Evolutionary conservation across 306 rosid species (phyloP).

Genomic region (Cicer arietinum): DNA sequence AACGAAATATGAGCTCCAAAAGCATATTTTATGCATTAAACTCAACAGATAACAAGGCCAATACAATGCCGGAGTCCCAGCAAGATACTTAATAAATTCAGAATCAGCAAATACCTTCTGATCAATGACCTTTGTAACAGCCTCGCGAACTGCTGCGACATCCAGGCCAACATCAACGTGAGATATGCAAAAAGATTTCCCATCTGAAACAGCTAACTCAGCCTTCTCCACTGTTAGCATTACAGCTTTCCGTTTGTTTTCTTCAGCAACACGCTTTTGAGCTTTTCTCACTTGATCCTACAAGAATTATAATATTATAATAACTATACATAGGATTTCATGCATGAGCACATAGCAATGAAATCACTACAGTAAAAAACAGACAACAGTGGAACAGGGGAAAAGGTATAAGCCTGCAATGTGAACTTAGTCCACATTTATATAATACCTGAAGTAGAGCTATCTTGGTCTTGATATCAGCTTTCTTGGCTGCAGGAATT

Average conservation of each 20-base stretch:
- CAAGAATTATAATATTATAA: constrained; percentile 25
- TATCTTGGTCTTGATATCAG: constrained; percentile 79
- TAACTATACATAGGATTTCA: constrained; percentile 6
- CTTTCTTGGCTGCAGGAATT: constrained; percentile 88
- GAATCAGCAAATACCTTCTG: constrained; percentile 63
- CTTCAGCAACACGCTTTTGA: constrained; percentile 87
- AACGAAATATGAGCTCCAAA: constrained; percentile 2
- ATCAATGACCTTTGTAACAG: constrained; percentile 76
- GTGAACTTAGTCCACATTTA: constrained; percentile 8
- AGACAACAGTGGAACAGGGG: constrained; percentile 9
- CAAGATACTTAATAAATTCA: constrained; percentile 8
- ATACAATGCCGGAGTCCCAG: constrained; percentile 24
- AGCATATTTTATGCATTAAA: constrained; percentile 23
- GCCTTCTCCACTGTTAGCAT: constrained; percentile 69
- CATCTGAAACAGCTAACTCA: constrained; percentile 69
- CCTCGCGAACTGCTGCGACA: constrained; percentile 96
- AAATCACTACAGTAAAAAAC: constrained; percentile 15
- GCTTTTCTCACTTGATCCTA: constrained; percentile 84
- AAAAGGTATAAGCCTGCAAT: constrained; percentile 25
- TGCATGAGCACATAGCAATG: constrained; percentile 6
- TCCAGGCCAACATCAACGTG: constrained; percentile 87
- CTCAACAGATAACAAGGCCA: constrained; percentile 12
- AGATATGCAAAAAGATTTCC: constrained; percentile 77
- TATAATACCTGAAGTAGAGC: constrained; percentile 70
- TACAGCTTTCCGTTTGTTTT: constrained; percentile 81